Percentiles rank a stretch among this genome's conserved stretches.
These are phyloP conservation scores for Phytophthora pinifolia DNA, from an alignment of 352 stramenopile species.

Conservation along the genomic window DNA sequence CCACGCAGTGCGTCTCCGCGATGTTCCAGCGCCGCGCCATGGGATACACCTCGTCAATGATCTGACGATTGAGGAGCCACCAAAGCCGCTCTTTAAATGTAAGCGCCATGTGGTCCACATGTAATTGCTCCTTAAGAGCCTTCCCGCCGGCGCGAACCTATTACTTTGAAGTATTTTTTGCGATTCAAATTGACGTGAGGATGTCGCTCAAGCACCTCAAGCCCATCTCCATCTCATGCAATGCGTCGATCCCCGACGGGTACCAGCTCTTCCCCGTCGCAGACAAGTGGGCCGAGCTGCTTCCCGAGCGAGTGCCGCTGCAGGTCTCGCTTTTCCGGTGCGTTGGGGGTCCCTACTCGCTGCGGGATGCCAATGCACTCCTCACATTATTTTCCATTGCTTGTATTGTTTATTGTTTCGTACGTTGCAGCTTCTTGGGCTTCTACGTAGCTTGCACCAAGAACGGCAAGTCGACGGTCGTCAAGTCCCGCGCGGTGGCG, in stretches of 20 bases:
- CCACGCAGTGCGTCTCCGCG: slow-evolving; percentile 55
- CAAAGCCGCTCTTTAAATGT: slow-evolving; percentile 4
- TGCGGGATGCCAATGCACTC: neutral
- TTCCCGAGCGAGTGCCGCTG: slow-evolving; percentile 63
- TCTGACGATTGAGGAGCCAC: no score
- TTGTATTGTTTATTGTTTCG: no score
- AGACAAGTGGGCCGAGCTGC: slow-evolving; percentile 74
- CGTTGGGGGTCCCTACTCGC: neutral
- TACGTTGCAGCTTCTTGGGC: slow-evolving; percentile 58
- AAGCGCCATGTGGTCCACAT: neutral
- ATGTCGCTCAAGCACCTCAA: slow-evolving; percentile 78
- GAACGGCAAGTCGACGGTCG: slow-evolving; percentile 62
- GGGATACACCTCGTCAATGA: no score
- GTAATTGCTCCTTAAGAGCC: neutral
- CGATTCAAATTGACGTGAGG: slow-evolving; percentile 3
- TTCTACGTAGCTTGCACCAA: slow-evolving; percentile 73
- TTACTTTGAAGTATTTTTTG: slow-evolving; percentile 2
- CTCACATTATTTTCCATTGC: neutral
- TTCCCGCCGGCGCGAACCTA: slow-evolving; percentile 1
- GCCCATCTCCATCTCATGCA: slow-evolving; percentile 49
- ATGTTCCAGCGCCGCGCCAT: no score
- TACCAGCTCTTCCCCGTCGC: slow-evolving; percentile 64
- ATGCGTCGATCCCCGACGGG: slow-evolving; percentile 47
- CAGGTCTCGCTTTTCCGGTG: slow-evolving; percentile 80
- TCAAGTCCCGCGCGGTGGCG: slow-evolving; percentile 51